Evolutionary conservation across 2,329 filamentous ascomycete genomes (phyloP).

Genomic region (Botrytis squamosa): DNA sequence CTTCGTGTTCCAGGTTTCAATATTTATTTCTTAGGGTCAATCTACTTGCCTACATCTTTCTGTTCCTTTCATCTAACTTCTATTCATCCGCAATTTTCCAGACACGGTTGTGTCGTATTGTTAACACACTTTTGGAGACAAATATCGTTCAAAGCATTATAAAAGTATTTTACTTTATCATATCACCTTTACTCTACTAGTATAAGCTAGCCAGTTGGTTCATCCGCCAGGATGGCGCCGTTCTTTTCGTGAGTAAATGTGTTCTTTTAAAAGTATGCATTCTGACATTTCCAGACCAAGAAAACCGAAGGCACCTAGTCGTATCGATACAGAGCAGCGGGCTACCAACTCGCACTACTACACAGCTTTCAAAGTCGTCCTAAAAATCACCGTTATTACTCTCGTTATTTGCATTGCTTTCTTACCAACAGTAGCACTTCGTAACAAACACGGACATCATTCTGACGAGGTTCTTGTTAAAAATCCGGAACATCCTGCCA

Average conservation of each 20-base stretch:
- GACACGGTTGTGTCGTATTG: slow-evolving; percentile 20
- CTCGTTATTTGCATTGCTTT: slow-evolving; percentile 18
- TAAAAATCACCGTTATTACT: slow-evolving; percentile 11
- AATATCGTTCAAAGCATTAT: slow-evolving; percentile 17
- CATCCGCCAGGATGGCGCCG: background rate
- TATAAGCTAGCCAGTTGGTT: background rate
- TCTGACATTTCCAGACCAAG: slow-evolving; percentile 15
- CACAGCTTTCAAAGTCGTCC: slow-evolving; percentile 6
- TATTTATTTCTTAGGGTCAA: background rate
- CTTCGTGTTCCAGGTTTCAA: background rate
- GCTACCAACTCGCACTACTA: slow-evolving; percentile 1
- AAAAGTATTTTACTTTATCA: slow-evolving; percentile 7
- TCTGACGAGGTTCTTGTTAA: background rate
- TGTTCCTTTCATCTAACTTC: background rate
- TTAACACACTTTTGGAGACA: slow-evolving; percentile 21
- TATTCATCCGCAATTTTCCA: slow-evolving; percentile 11
- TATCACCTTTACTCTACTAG: background rate
- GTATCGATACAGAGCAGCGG: background rate
- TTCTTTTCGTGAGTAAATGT: slow-evolving; percentile 9
- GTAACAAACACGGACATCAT: background rate
- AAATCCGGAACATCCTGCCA: background rate
- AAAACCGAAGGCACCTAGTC: background rate
- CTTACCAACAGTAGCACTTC: slow-evolving; percentile 5
- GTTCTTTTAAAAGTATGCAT: background rate
- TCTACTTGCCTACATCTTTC: background rate